Evolutionary conservation across 164 flowering plant species (phyloP), one percentile per base, ranked within the genome.

Genomic region (Vitis rupestris): DNA sequence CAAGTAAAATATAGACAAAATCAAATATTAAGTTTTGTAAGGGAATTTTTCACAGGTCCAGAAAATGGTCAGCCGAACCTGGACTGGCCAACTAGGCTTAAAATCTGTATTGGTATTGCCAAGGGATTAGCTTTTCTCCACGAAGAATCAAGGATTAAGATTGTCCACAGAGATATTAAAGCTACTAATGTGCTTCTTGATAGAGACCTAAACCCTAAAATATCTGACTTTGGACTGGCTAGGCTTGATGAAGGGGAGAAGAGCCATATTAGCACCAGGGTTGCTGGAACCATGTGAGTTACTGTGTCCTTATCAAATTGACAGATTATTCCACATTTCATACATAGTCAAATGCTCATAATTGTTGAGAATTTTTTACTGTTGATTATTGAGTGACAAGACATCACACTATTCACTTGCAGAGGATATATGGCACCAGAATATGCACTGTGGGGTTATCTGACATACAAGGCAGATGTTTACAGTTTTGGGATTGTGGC

Each of bases 111-210:
- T 13, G 92, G 91, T 27, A 80, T 89, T 48, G 92, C 94, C 4
- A 85, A 67, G 73, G 94, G 90, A 58, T 68, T 89, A 31, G 83
- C 84, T 12, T 87, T 71, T 74, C 90, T 89, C 31, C 92, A 89
- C 55, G 92, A 87, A 73, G 94, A 87, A 72, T 87, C 94, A 50
- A 74, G 70, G 27, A 71, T 89, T 37, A 89, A 84, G 68, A 86
- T 88, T 69, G 88, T 88, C 64, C 93, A 88, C 64, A 74, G 93
- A 78, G 93, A 88, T 78, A 88, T 88, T 62, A 88, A 88, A 73
- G 85, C 80, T 17, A 81, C 90, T 4, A 88, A 88, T 75, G 78
- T 88, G 10, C 75, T 88, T 6, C 88, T 89, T 69, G 91, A 85
- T 68, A 64, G 70, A 61, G 78, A 87, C 60, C 65, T 89, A 12